These are phyloP conservation scores for Moricandia arvensis DNA, from an alignment of 345 rosid species.

Conservation along the genomic window DNA sequence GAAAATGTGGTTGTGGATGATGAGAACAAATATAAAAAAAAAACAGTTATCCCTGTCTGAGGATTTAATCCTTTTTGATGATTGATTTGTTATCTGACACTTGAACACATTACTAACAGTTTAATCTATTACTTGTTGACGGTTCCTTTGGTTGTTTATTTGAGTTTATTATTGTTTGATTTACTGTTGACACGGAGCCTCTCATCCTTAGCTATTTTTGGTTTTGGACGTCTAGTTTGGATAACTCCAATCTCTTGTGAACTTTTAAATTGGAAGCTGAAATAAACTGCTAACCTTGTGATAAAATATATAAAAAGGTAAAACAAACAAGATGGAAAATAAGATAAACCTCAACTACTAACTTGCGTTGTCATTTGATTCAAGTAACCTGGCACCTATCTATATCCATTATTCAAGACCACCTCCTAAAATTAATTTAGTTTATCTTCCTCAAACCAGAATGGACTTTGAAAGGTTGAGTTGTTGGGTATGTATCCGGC, in stretches of 20 bases:
- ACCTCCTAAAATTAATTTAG: background rate
- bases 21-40: conserved; percentile 6
- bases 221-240: background rate
- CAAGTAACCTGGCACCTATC: background rate
- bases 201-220: background rate
- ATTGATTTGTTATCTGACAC: conserved; percentile 20
- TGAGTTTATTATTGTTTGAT: background rate
- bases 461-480: background rate
- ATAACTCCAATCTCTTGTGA: background rate
- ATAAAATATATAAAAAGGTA: background rate
- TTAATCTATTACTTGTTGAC: background rate
- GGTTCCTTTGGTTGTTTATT: background rate
- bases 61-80: conserved; percentile 22
- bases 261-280: background rate
- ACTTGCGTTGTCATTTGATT: background rate
- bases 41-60: conserved; percentile 36
- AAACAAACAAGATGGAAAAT: background rate
- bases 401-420: background rate
- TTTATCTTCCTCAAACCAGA: background rate
- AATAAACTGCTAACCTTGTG: background rate
- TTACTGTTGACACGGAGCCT: background rate
- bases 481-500: background rate
- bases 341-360: background rate
- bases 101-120: background rate
- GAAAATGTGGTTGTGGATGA: conserved; percentile 7